A percentile compares a stretch with the other conserved stretches of the same genome.
These are phyloP conservation scores for Trametes gibbosa DNA, from an alignment of 768 basidiomycete species.

Conservation along the genomic window DNA sequence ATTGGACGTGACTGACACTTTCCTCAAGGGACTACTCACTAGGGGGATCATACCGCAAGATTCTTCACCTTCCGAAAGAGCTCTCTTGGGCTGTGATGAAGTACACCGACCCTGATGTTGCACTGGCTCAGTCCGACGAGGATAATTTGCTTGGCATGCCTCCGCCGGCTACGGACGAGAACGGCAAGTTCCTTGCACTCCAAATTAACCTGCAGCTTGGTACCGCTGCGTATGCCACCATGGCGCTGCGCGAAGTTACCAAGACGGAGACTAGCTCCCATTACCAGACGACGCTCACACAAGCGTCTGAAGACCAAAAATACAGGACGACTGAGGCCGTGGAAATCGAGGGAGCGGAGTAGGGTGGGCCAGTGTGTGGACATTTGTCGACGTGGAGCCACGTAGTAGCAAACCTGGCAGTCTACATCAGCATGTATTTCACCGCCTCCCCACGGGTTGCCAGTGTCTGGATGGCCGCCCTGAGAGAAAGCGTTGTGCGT, in stretches of 20 bases:
- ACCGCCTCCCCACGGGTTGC: conserved; percentile 2
- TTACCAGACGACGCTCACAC: conserved; percentile 78
- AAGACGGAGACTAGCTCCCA: conserved; percentile 95
- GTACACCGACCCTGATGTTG: conserved; percentile 92
- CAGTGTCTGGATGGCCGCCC: conserved; percentile 2
- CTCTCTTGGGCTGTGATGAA: conserved; percentile 78
- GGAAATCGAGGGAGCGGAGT: conserved; percentile 29
- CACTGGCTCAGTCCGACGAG: conserved; percentile 93
- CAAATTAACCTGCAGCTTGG: conserved; percentile 85
- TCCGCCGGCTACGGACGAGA: conserved; percentile 57
- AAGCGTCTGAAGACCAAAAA: conserved; percentile 77
- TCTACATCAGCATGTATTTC: conserved; percentile 10
- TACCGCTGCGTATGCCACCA: conserved; percentile 94
- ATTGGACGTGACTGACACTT: not conserved
- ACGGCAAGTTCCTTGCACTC: conserved; percentile 85
- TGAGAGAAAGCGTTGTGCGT: conserved; percentile 1
- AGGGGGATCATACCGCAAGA: conserved; percentile 89
- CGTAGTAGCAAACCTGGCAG: conserved; percentile 11
- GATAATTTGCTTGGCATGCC: conserved; percentile 85
- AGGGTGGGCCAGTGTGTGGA: conserved; percentile 5
- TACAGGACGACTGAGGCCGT: conserved; percentile 54
- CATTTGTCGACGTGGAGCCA: conserved; percentile 14
- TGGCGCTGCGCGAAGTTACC: conserved; percentile 93
- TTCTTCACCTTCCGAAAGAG: conserved; percentile 80
- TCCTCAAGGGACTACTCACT: conserved; percentile 80